These are phyloP conservation scores for Phoenix roebelenii DNA, from an alignment of 176 grass and related monocot species.

Conservation along the genomic window DNA sequence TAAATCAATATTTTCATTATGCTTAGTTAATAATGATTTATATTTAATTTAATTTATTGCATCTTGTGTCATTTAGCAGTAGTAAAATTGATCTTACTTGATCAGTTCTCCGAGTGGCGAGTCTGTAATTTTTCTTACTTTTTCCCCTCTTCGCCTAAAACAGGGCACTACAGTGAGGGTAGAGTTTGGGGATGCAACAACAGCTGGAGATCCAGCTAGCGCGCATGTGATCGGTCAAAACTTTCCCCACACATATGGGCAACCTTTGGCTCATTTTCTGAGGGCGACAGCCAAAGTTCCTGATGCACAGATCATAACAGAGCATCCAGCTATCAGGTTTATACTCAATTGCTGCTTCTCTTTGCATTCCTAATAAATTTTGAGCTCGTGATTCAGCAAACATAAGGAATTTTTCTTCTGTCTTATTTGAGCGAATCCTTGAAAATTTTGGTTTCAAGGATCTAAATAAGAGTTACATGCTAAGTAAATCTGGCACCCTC, in stretches of 20 bases:
- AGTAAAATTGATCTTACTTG: too few relatives aligned
- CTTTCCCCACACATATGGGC: constrained; percentile 81
- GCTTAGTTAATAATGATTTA: too few relatives aligned
- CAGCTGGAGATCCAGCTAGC: constrained; percentile 66
- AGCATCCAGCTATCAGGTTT: constrained; percentile 66
- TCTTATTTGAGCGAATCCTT: too few relatives aligned
- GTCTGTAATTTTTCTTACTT: constrained; percentile 2
- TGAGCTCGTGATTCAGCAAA: too few relatives aligned
- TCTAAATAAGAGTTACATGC: too few relatives aligned
- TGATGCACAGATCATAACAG: constrained; percentile 74
- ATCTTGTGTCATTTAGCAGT: too few relatives aligned
- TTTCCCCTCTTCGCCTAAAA: constrained; percentile 13
- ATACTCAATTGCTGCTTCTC: background rate
- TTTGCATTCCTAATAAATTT: background rate
- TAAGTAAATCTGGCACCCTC: too few relatives aligned
- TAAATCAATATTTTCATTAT: too few relatives aligned
- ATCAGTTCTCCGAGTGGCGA: too few relatives aligned
- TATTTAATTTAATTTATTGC: too few relatives aligned
- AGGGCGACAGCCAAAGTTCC: constrained; percentile 64
- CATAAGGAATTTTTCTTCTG: too few relatives aligned
- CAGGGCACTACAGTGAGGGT: constrained; percentile 95
- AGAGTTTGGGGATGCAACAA: constrained; percentile 74
- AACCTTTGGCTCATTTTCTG: constrained; percentile 77
- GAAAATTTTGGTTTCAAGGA: too few relatives aligned
- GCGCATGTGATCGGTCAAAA: constrained; percentile 83